Conservation (phyloP, 495 filamentous ascomycete genomes). For the Collariella sp. region DNA sequence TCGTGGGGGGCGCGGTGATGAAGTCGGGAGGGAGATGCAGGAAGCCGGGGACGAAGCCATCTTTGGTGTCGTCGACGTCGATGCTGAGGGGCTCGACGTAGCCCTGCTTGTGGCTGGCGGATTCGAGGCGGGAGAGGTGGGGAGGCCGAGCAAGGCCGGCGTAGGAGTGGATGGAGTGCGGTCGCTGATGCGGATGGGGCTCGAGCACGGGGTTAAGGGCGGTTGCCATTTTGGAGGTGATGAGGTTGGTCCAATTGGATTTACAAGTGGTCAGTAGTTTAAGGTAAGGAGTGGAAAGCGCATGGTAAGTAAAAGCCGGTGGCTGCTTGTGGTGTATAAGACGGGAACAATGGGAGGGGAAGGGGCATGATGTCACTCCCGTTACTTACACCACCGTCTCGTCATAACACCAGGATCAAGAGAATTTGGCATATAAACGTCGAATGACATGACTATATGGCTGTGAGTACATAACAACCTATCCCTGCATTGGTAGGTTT, state of each 20-base stretch:
- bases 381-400: slow-evolving; percentile 1
- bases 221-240: slow-evolving; percentile 6
- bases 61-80: slow-evolving; percentile 11
- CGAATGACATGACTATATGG: background rate
- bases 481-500: no score
- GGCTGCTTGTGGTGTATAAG: background rate
- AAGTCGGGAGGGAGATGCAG: slow-evolving; percentile 20
- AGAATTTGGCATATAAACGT: background rate
- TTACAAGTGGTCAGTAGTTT: background rate
- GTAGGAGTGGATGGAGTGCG: slow-evolving; percentile 15
- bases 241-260: background rate
- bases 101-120: slow-evolving; percentile 1
- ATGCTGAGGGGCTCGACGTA: slow-evolving; percentile 11
- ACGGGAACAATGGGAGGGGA: no score
- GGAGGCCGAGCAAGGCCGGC: slow-evolving; percentile 4
- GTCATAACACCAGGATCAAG: background rate
- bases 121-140: slow-evolving; percentile 13
- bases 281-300: background rate
- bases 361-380: slow-evolving; percentile 5
- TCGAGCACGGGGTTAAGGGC: background rate
- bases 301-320: background rate
- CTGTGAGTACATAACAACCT: background rate
- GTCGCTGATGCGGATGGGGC: background rate
- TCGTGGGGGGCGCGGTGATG: background rate
- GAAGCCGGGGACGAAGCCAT: slow-evolving; percentile 18